phyloP scores from a whole-genome alignment of 1,139 yeast genomes.

The Sugiyamaella castrensis region DNA sequence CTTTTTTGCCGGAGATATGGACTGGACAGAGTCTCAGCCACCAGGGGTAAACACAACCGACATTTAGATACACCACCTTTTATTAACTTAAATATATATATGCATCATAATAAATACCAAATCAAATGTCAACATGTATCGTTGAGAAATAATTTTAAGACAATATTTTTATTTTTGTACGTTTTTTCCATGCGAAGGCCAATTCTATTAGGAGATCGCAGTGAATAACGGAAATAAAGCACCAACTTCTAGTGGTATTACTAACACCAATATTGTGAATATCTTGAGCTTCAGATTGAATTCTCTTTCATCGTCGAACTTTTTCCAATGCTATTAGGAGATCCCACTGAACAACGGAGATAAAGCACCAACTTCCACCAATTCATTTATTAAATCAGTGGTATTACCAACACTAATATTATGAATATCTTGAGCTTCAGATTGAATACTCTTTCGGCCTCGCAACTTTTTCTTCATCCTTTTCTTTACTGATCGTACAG shows the following conservation, averaged over 20 bases:
- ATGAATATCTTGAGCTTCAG: constrained; percentile 18
- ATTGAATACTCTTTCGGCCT: constrained; percentile 24
- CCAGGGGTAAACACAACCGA: too few relatives aligned
- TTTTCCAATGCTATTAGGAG: constrained; percentile 21
- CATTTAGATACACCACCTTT: not conserved
- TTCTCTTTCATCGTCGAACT: too few relatives aligned
- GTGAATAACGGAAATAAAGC: constrained; percentile 39
- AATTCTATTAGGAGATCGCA: constrained; percentile 22
- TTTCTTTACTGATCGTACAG: constrained; percentile 29
- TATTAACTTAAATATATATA: constrained; percentile 7
- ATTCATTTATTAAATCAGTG: constrained; percentile 37
- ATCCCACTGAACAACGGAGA: constrained; percentile 37
- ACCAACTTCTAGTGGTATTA: constrained; percentile 32
- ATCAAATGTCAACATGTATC: constrained; percentile 6
- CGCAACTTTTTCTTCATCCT: constrained; percentile 24
- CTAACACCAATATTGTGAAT: constrained; percentile 11
- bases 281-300: constrained; percentile 16
- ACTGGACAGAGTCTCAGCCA: too few relatives aligned
- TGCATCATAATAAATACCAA: constrained; percentile 13
- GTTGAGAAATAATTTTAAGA: too few relatives aligned
- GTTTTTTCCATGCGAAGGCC: too few relatives aligned
- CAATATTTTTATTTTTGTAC: too few relatives aligned
- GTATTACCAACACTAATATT: constrained; percentile 8
- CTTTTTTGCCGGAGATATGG: too few relatives aligned
- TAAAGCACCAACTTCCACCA: constrained; percentile 38